phyloP scores from a whole-genome alignment of 225 moss, liverwort and hornwort genomes.

The Bryum argenteum region DNA sequence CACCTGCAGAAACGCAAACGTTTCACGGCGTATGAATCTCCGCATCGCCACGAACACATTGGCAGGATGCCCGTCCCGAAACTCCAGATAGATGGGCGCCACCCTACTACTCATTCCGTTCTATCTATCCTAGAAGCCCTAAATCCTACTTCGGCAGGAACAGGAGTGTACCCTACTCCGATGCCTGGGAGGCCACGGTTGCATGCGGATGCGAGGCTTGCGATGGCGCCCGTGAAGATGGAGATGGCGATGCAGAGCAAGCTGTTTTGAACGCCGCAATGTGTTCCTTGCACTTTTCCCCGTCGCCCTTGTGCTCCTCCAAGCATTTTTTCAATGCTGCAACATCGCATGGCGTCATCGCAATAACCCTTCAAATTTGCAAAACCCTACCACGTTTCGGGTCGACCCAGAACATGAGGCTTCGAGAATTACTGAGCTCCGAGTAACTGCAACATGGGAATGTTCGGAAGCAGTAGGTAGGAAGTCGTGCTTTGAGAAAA shows the following conservation, averaged over 20 bases:
- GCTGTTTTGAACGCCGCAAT: slow-evolving; percentile 54
- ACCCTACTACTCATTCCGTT: background rate
- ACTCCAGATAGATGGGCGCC: slow-evolving; percentile 39
- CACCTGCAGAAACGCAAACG: slow-evolving; percentile 46
- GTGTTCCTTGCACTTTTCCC: slow-evolving; percentile 63
- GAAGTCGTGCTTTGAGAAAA: slow-evolving; percentile 1
- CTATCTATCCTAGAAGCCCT: background rate
- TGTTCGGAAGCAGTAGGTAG: background rate
- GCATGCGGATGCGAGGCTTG: background rate
- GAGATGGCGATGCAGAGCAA: slow-evolving; percentile 38
- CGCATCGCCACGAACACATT: slow-evolving; percentile 24
- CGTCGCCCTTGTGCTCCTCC: slow-evolving; percentile 67
- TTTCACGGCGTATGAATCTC: slow-evolving; percentile 36
- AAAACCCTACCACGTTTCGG: too few relatives aligned
- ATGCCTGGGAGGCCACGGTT: slow-evolving; percentile 5
- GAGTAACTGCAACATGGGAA: background rate
- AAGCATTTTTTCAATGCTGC: slow-evolving; percentile 67
- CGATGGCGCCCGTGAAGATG: slow-evolving; percentile 11
- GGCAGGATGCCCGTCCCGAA: slow-evolving; percentile 20
- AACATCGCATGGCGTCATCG: slow-evolving; percentile 67
- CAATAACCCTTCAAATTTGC: too few relatives aligned
- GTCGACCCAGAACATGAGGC: background rate
- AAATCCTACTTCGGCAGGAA: slow-evolving; percentile 20
- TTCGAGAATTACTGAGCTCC: background rate
- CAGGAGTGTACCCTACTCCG: slow-evolving; percentile 4